Evolutionary conservation across 2,329 filamentous ascomycete species (phyloP), one percentile per base, ranked within the genome.

Genomic region (Ascochyta rabiei): DNA sequence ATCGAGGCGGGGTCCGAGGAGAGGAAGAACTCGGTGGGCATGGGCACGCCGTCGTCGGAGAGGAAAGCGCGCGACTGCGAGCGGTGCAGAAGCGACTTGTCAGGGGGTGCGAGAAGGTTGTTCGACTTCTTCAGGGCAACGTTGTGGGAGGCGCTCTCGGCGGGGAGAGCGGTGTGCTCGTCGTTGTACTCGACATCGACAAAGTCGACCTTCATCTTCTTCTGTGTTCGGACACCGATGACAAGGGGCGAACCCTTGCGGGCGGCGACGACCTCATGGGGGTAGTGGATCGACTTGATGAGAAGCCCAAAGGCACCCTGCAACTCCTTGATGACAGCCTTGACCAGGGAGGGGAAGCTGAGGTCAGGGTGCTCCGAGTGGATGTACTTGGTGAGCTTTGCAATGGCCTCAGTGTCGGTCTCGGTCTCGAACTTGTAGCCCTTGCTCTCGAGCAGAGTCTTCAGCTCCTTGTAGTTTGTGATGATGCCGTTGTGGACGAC

Each of bases 171-270:
- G 30, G 66, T 66, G 71, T 88, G 87, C 69, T 96, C 91, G 71
- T 96, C 92, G 46, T 89, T 89, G 77, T 93, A 98, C 81, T 99
- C 95, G 59, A 99, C 95, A 76, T 99, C 95, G 75, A 99, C 95
- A 73, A 99, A 99, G 81, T 99, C 95, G 61, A 99, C 95, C 89
- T 98, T 99, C 95, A 99, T 98, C 82, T 96, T 96, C 84, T 90
- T 96, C 80, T 92, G 85, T 52, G 95, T 98, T 81, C 92, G 90
- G 75, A 99, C 95, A 80, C 95, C 95, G 69, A 99, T 91, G 62
- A 99, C 95, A 58, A 99, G 86, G 38, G 95, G 95, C 59, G 95
- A 99, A 80, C 95, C 95, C 86, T 99, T 99, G 71, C 95, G 91
- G 75, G 95, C 95, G 51, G 95, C 95, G 78, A 99, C 91, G 61